phyloP scores from a whole-genome alignment of 306 rosid species.

The Quercus engelmannii region DNA sequence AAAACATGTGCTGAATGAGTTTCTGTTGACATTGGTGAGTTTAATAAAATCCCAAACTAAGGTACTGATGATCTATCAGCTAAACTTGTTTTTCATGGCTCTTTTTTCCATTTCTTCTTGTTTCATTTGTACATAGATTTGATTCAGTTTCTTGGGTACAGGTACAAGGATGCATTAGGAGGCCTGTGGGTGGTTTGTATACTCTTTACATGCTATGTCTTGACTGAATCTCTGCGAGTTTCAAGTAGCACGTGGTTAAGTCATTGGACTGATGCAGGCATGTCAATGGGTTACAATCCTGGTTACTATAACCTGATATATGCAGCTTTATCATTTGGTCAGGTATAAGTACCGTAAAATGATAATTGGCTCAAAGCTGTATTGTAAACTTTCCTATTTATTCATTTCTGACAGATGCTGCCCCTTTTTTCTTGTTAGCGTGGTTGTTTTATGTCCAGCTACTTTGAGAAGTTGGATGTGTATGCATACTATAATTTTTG shows the following conservation, averaged over 20 bases:
- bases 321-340: conserved; percentile 69
- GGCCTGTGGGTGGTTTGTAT: conserved; percentile 72
- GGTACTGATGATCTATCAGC: background rate
- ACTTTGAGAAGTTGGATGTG: background rate
- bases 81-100: background rate
- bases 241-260: conserved; percentile 85
- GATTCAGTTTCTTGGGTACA: conserved; percentile 21
- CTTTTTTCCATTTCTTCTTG: background rate
- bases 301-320: conserved; percentile 66
- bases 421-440: background rate
- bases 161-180: conserved; percentile 80
- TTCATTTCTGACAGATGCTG: background rate
- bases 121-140: background rate
- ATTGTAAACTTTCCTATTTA: background rate
- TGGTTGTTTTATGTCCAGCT: background rate
- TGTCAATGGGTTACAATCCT: conserved; percentile 36
- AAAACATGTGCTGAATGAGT: background rate
- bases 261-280: conserved; percentile 69
- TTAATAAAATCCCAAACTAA: background rate
- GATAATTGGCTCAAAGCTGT: conserved; percentile 3
- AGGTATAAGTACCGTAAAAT: conserved; percentile 41
- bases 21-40: background rate
- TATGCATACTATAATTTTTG: background rate
- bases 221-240: conserved; percentile 73
- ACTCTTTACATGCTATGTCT: conserved; percentile 57